Percentiles rank a stretch among this genome's conserved stretches.
Conservation (phyloP, 768 basidiomycete genomes). For the Tricholoma flavovirens region DNA sequence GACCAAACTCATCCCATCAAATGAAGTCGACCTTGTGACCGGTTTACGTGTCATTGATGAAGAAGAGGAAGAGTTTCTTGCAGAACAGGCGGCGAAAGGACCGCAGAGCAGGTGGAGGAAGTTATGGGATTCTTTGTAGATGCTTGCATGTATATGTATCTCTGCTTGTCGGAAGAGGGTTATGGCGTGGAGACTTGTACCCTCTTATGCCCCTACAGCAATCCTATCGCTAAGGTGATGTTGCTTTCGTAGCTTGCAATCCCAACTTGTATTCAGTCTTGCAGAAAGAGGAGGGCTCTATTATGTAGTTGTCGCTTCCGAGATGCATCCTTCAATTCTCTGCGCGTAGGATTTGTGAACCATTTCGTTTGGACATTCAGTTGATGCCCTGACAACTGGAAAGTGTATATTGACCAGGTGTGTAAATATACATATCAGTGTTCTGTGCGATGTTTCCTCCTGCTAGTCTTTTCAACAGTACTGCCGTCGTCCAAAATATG, state of each 20-base stretch:
- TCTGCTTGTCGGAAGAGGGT: neutral
- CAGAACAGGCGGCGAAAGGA: constrained; percentile 36
- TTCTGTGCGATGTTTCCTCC: constrained; percentile 4
- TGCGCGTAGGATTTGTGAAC: too few species aligned
- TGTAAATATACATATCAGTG: too few species aligned
- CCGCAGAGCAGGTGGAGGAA: constrained; percentile 23
- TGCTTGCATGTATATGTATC: neutral
- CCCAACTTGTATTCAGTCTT: too few species aligned
- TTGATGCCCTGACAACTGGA: too few species aligned
- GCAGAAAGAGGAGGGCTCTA: too few species aligned
- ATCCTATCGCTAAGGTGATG: too few species aligned
- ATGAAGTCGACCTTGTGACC: constrained; percentile 54
- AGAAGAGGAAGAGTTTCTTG: constrained; percentile 49
- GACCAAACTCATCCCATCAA: constrained; percentile 34
- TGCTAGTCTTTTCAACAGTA: constrained; percentile 18
- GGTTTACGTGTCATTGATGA: constrained; percentile 58
- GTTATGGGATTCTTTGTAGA: constrained; percentile 37
- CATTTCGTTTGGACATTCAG: too few species aligned
- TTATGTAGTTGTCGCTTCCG: too few species aligned
- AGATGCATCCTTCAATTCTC: too few species aligned
- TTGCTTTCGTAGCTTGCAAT: too few species aligned
- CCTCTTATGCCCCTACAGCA: too few species aligned
- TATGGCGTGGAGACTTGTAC: neutral
- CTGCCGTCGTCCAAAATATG: constrained; percentile 35
- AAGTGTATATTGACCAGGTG: too few species aligned